Evolutionary conservation across 768 basidiomycete species (phyloP).

Genomic region (Boletus fagicola): DNA sequence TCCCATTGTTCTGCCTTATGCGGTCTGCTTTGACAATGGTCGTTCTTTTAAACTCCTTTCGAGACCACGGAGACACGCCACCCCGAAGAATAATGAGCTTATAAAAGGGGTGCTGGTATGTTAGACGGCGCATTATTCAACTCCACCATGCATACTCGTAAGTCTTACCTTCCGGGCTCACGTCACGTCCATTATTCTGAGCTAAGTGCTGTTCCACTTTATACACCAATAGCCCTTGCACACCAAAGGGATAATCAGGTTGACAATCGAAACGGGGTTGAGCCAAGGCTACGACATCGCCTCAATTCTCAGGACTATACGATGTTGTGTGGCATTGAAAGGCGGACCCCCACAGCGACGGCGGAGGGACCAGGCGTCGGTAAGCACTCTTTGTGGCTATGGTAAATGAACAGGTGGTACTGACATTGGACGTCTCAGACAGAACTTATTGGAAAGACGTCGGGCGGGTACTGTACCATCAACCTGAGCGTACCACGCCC

Average conservation of each 20-base stretch:
- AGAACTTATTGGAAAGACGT: neutral
- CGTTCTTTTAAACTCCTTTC: slow-evolving; percentile 2
- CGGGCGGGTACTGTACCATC: neutral
- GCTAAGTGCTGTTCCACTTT: neutral
- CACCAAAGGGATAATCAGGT: neutral
- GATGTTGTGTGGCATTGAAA: neutral
- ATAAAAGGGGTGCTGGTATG: slow-evolving; percentile 6
- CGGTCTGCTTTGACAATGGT: slow-evolving; percentile 9
- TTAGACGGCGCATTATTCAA: neutral
- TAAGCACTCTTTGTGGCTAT: slow-evolving; percentile 2
- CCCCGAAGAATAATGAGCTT: neutral
- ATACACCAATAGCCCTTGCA: neutral
- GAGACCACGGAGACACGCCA: slow-evolving; percentile 12
- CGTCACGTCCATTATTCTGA: slow-evolving; percentile 4
- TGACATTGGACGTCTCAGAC: slow-evolving; percentile 9
- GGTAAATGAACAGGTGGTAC: neutral
- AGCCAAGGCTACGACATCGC: neutral
- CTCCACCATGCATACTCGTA: slow-evolving; percentile 4
- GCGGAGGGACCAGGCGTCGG: slow-evolving; percentile 3
- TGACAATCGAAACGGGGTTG: neutral
- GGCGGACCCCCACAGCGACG: neutral
- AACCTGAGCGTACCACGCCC: neutral
- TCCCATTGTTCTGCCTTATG: slow-evolving; percentile 11
- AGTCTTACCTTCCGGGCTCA: neutral
- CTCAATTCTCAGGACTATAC: neutral